A percentile compares a stretch with the other conserved stretches of the same genome.
Evolutionary conservation across 169 alveolate species (phyloP).

Genomic region (Toxoplasma gondii): DNA sequence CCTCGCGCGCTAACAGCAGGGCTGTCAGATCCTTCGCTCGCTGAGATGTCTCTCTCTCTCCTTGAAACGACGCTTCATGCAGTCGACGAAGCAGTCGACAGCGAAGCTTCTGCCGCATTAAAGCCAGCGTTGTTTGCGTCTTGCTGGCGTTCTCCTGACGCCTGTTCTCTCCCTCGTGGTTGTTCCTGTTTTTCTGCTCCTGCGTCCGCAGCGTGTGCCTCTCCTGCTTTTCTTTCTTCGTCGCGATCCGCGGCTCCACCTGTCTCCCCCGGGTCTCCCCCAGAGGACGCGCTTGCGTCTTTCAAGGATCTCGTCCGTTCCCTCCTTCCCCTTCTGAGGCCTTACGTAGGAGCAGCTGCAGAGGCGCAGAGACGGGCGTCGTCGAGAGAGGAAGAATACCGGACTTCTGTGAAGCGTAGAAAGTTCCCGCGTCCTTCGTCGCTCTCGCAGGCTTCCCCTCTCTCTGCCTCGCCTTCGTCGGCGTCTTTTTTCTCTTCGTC

Average conservation of each 20-base stretch:
- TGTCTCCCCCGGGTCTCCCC: not conserved
- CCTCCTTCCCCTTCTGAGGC: not conserved
- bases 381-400: not conserved
- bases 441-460: too few relatives aligned
- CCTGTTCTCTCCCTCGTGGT: not conserved
- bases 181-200: not conserved
- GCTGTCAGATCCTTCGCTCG: not conserved
- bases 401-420: too few relatives aligned
- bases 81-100: not conserved
- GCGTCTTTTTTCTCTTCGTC: not conserved
- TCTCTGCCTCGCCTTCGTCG: not conserved
- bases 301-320: not conserved
- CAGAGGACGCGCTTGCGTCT: not conserved
- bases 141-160: not conserved
- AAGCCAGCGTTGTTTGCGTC: not conserved
- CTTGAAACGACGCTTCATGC: not conserved
- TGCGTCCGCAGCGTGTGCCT: not conserved
- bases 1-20: not conserved
- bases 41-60: not conserved
- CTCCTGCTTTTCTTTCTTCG: not conserved
- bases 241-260: not conserved
- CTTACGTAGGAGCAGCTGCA: not conserved
- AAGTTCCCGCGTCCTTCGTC: too few relatives aligned
- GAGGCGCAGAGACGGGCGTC: not conserved
- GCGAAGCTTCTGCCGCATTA: not conserved